phyloP scores from a whole-genome alignment of 2,329 filamentous ascomycete genomes.

The Emmonsiellopsis sp. region DNA sequence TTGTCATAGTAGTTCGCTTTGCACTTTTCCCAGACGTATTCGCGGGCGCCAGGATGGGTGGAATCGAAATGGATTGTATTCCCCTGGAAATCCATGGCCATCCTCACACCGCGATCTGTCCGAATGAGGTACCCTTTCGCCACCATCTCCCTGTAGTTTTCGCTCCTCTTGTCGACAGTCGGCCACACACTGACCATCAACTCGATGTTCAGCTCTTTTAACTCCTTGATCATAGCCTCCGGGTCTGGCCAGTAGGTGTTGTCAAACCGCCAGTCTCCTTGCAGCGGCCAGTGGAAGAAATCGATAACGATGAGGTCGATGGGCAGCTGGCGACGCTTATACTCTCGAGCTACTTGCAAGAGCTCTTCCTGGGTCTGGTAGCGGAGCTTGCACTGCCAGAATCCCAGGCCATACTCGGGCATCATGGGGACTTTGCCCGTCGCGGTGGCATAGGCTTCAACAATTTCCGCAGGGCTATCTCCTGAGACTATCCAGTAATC shows the following conservation, averaged over 20 bases:
- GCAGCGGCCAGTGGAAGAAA: conserved; percentile 59
- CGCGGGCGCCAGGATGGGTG: conserved; percentile 51
- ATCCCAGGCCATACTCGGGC: conserved; percentile 60
- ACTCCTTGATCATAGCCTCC: conserved; percentile 55
- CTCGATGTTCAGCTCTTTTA: conserved; percentile 51
- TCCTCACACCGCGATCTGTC: conserved; percentile 50
- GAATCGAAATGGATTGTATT: conserved; percentile 54
- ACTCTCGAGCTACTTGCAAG: conserved; percentile 51
- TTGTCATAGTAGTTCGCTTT: conserved; percentile 54
- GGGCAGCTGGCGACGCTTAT: conserved; percentile 46
- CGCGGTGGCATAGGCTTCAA: conserved; percentile 46
- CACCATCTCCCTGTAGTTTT: conserved; percentile 55
- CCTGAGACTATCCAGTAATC: conserved; percentile 59
- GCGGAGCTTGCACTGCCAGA: conserved; percentile 60
- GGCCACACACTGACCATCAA: conserved; percentile 65
- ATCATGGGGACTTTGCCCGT: conserved; percentile 57
- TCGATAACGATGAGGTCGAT: conserved; percentile 59
- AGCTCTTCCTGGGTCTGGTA: conserved; percentile 60
- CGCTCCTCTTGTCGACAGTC: conserved; percentile 50
- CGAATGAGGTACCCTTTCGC: conserved; percentile 53
- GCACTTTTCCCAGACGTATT: conserved; percentile 51
- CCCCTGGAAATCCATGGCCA: conserved; percentile 51
- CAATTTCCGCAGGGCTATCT: conserved; percentile 47
- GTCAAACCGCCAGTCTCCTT: conserved; percentile 63
- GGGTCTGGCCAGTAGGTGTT: conserved; percentile 56